Evolutionary conservation across 768 basidiomycete genomes (phyloP).

Genomic region (Lactifluus hygrophoroides): DNA sequence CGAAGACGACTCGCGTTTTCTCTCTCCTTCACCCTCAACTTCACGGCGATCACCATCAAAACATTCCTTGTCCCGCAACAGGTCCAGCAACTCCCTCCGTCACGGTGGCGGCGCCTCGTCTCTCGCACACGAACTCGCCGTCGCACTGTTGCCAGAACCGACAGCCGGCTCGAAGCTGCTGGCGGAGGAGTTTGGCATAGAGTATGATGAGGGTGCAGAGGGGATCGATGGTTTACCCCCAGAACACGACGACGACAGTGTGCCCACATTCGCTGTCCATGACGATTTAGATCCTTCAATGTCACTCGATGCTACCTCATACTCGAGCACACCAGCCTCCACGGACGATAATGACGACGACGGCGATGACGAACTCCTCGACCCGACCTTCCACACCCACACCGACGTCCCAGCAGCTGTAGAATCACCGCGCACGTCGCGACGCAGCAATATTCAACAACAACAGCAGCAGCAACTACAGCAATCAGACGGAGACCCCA

Average conservation of each 20-base stretch:
- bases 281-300: conserved; percentile 25
- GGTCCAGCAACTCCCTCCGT: conserved; percentile 46
- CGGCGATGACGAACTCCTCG: conserved; percentile 23
- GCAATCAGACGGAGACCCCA: conserved; percentile 49
- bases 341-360: conserved; percentile 25
- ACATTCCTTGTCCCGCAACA: conserved; percentile 29
- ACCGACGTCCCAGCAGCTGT: too few relatives aligned
- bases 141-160: conserved; percentile 83
- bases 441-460: too few relatives aligned
- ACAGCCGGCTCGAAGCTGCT: conserved; percentile 66
- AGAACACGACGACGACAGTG: conserved; percentile 19
- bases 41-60: conserved; percentile 28
- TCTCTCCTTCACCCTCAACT: conserved; percentile 22
- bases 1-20: conserved; percentile 25
- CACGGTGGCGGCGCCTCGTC: conserved; percentile 36
- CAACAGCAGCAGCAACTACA: too few relatives aligned
- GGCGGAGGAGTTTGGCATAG: conserved; percentile 84
- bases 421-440: conserved; percentile 26
- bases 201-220: conserved; percentile 82
- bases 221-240: conserved; percentile 48
- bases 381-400: conserved; percentile 37
- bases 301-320: not conserved
- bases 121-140: conserved; percentile 80
- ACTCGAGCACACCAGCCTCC: conserved; percentile 13
- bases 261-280: conserved; percentile 28